A percentile compares a stretch with the other conserved stretches of the same genome.
Conservation (phyloP, 129 eudicot genomes). For the Helianthus tuberosus region DNA sequence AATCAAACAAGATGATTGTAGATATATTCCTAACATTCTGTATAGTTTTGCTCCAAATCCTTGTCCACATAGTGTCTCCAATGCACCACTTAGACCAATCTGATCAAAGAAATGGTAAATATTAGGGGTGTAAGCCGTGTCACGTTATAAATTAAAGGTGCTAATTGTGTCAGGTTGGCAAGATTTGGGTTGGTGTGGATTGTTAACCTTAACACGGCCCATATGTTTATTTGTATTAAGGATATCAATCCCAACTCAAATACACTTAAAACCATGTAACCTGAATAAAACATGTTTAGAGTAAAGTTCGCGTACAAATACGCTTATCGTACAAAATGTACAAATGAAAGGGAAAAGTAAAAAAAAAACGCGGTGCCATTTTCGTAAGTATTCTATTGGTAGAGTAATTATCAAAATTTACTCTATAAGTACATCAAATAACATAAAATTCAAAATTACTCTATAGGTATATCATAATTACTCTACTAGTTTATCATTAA, state of each 20-base stretch:
- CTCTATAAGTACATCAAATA: no score
- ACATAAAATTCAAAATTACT: no score
- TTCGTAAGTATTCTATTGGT: no score
- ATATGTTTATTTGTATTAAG: background rate
- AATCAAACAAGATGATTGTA: constrained; percentile 77
- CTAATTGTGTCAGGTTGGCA: background rate
- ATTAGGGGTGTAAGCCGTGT: background rate
- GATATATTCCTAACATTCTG: constrained; percentile 63
- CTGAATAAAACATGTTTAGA: background rate
- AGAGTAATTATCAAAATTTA: no score
- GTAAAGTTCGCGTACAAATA: no score
- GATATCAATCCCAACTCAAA: background rate
- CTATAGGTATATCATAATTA: no score
- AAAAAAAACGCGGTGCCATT: no score
- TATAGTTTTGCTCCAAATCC: constrained; percentile 80
- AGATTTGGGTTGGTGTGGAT: background rate
- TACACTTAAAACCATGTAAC: background rate
- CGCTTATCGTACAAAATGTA: no score
- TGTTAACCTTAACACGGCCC: background rate
- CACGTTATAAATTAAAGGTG: background rate
- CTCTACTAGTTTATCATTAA: no score
- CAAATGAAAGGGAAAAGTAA: no score
- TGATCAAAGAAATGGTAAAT: constrained; percentile 20
- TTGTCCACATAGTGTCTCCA: constrained; percentile 95
- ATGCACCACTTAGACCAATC: constrained; percentile 94